Percentiles rank a stretch among this genome's conserved stretches.
Evolutionary conservation across 768 basidiomycete species (phyloP).

Genomic region (Phanerochaete carnosa): DNA sequence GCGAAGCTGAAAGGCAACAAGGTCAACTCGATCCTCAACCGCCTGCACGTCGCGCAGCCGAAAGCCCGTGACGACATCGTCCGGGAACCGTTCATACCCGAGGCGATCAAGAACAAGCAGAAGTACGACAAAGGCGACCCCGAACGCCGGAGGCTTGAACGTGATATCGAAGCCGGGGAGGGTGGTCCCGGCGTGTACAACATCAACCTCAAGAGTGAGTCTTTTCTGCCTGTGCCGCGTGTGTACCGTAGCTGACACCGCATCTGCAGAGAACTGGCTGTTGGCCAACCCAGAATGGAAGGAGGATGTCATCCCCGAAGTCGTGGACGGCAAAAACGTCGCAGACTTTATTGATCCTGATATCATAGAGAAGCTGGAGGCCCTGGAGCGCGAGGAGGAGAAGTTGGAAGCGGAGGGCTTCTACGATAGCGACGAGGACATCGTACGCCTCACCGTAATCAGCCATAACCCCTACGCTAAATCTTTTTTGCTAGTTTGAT

Average conservation of each 20-base stretch:
- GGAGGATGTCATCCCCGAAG: constrained; percentile 95
- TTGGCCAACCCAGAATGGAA: constrained; percentile 93
- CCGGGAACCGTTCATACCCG: constrained; percentile 87
- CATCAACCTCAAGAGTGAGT: constrained; percentile 84
- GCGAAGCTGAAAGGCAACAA: constrained; percentile 91
- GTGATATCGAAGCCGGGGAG: constrained; percentile 81
- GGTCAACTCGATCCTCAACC: constrained; percentile 88
- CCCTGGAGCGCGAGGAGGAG: constrained; percentile 95
- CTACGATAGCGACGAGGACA: constrained; percentile 88
- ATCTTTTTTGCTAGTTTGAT: constrained; percentile 34
- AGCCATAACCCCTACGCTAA: not conserved
- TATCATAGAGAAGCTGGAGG: constrained; percentile 94
- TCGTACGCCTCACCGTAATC: constrained; percentile 45
- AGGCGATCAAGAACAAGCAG: constrained; percentile 66
- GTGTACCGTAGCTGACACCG: constrained; percentile 2
- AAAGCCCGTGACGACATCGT: constrained; percentile 87
- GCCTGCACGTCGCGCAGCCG: constrained; percentile 94
- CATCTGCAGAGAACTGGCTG: constrained; percentile 76
- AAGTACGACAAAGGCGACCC: constrained; percentile 90
- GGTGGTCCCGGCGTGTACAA: constrained; percentile 92
- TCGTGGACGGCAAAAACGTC: constrained; percentile 97
- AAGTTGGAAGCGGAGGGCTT: constrained; percentile 91
- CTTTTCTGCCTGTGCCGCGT: not conserved
- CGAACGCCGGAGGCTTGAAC: constrained; percentile 65
- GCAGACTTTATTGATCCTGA: constrained; percentile 99